Evolutionary conservation across 169 alveolate genomes (phyloP), one percentile per base, ranked within the genome.

Genomic region (Eimeria maxima): DNA sequence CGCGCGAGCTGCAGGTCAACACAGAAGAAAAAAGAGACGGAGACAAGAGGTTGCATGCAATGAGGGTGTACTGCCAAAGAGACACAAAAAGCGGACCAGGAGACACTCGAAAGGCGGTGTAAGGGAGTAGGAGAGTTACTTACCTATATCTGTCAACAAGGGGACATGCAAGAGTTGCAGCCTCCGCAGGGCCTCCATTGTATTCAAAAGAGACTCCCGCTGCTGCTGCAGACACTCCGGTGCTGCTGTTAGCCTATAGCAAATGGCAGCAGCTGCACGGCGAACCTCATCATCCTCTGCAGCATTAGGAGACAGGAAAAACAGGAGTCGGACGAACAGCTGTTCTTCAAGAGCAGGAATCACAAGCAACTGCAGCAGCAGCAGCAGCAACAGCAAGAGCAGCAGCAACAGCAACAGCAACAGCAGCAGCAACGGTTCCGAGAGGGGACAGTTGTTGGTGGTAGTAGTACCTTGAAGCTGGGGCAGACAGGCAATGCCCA

Each of bases 101-200:
- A 83, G 60, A n/a, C 24, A 44, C 5, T 13, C 14, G 14, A 83
- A 20, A 22, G 0, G 76, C 4, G 53, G 27, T n/a, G 18, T 22
- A 50, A 45, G 24, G 69, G 24, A 50, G 65, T 8, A 53, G 91
- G 44, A 10, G 50, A 47, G 55, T 14, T 14, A 53, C 60, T 53
- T 14, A 80, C 90, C 91, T 47, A 83, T 83, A 24, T 83, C 91
- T 3, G 91, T 83, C 7, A 83, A 55, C 91, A 83, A 55, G 29
- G 91, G 91, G 47, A 47, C 74, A 22, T 83, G 91, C 91, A 24
- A 47, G 57, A 50, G 76, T 76, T 83, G 71, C 55, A 83, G 74
- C n/a, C 44, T 73, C 76, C 74, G 71, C 53, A 83, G 76, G 55
- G 91, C 91, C 91, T 83, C 76, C 91, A 83, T 2, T 42, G 60